Base-by-base conservation (phyloP, 768 basidiomycete genomes). In the Daedalea quercina region DNA sequence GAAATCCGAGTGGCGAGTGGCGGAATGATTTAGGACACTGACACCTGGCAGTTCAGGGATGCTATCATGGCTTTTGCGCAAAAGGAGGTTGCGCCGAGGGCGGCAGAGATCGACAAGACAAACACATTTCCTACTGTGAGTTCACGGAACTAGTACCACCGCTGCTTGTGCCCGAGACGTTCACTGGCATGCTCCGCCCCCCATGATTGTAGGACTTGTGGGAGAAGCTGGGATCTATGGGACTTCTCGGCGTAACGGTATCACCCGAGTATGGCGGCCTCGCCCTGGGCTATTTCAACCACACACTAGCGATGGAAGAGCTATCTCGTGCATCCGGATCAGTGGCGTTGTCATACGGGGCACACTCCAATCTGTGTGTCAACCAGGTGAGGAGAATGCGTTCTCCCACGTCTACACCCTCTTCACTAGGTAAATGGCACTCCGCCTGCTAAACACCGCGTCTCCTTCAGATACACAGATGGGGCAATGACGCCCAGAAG, bases 291-390 rank as follows among this genome's bases (percentile, higher is more conserved):
- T 94, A 94, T 68, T 75, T 94, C 47, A 78, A 91, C 47, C 93
- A 94, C 68, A 88, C 86, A 3, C 76, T 97, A 45, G 94, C 90
- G 7, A 96, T 96, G 94, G 94, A 97, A 72, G 90, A 90, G 56
- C 73, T 97, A 51, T 95, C 94, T 33, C 74, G 82, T 23, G 89
- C 90, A 17, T 95, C 94, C 6, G 94, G 91, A 31, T 93, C 91
- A 3, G 87, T 97, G 24, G 94, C 87, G 2, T 79, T 97, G 6
- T 93, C 91, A 2, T 94, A 94, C 54, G 92, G 90, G 50, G 90
- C 92, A 28, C 92, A 94, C 61, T 93, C 90, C 13, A 94, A 94
- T 62, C 78, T 94, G 28, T 94, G 92, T 59, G 76, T 78, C 23
- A 74, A 74, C 51, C 76, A 77, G 57, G 63, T 64, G 20, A 9